Base-by-base conservation (phyloP, 768 basidiomycete species). In the Mycena crocata region DNA sequence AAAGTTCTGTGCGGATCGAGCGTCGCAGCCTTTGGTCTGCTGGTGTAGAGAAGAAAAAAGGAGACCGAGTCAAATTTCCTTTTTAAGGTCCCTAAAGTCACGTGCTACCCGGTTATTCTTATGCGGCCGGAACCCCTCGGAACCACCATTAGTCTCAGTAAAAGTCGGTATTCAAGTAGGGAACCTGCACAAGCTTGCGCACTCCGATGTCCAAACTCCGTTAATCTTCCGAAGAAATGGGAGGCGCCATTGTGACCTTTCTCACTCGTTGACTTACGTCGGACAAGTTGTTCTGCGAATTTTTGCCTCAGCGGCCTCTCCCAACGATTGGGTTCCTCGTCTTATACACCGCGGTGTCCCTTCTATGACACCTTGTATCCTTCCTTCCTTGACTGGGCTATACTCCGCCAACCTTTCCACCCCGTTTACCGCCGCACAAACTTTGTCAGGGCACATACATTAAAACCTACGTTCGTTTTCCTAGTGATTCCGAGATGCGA, bases 21-120 rank as follows among this genome's bases (percentile, higher is more conserved):
- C 88, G 79, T 89, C 84, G 89, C 87, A 84, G 89, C 87, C 83
- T 92, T 90, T 35, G 37, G 57, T 70, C 69, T 64, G 65, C 65
- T 64, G n/a, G 65, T 66, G 60, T 45, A 40, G 19, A 24, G 32
- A 50, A 44, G 28, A 55, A 52, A 35, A 28, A 37, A 12, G 17
- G 13, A 19, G 0, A n/a, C 19, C 19, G 55, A 67, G 58, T 67
- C 66, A 67, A 31, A 10, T 12, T 31, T 4, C 31, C 7, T 35
- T 49, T 44, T 56, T n/a, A n/a, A n/a, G n/a, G n/a, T n/a, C n/a
- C n/a, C n/a, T n/a, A n/a, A n/a, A n/a, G n/a, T n/a, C n/a, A n/a
- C n/a, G n/a, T n/a, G n/a, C n/a, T n/a, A n/a, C n/a, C n/a, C n/a
- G n/a, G n/a, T n/a, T n/a, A n/a, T n/a, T n/a, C n/a, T n/a, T n/a